phyloP scores from a whole-genome alignment of 2,329 filamentous ascomycete genomes.

The Trichoderma aggressivum region DNA sequence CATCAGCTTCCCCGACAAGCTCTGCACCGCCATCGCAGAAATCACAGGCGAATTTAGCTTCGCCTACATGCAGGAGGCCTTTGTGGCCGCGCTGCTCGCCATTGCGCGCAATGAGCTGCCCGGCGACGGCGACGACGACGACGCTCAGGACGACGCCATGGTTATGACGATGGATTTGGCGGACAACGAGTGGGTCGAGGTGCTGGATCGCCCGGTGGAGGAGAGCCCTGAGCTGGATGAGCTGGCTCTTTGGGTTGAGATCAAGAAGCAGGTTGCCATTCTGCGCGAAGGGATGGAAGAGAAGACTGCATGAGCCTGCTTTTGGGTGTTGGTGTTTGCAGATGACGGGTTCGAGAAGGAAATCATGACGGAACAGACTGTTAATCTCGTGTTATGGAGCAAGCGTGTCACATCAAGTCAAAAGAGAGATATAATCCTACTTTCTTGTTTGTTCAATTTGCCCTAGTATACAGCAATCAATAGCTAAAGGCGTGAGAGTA shows the following conservation, averaged over 20 bases:
- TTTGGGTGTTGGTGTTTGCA: not conserved
- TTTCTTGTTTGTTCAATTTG: not conserved
- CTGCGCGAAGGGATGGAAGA: conserved; percentile 57
- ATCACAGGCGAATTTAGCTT: conserved; percentile 66
- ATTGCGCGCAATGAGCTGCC: conserved; percentile 43
- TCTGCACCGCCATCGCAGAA: conserved; percentile 56
- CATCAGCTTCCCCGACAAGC: conserved; percentile 51
- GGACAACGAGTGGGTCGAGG: conserved; percentile 39
- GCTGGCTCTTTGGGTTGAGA: conserved; percentile 56
- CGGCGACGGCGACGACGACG: conserved; percentile 26
- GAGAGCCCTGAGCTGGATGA: conserved; percentile 45
- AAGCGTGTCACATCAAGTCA: not conserved
- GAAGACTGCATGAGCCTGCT: conserved; percentile 15
- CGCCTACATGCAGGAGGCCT: conserved; percentile 67
- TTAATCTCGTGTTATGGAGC: not conserved
- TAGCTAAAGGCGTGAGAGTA: not conserved
- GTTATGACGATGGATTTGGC: conserved; percentile 29
- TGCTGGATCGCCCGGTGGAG: conserved; percentile 26
- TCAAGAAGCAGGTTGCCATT: conserved; percentile 61
- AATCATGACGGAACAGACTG: not conserved
- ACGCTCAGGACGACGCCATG: not conserved
- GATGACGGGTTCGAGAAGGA: not conserved
- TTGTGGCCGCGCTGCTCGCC: conserved; percentile 59
- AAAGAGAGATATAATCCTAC: not conserved
- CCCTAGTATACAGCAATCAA: not conserved